Conservation (phyloP, 495 filamentous ascomycete genomes). For the Xylaria cubensis region DNA sequence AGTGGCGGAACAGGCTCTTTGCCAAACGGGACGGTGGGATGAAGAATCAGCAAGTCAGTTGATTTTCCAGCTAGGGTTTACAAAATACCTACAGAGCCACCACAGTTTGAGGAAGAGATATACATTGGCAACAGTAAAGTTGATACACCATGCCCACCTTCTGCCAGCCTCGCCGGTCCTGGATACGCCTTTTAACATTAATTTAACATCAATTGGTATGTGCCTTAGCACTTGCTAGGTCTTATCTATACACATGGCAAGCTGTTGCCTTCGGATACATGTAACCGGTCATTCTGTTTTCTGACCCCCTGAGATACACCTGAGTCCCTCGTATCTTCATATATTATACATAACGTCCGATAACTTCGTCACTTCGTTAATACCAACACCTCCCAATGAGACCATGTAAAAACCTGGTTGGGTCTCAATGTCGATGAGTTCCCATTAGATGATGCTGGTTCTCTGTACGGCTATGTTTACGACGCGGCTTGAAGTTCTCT, state of each 20-base stretch:
- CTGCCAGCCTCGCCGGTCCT: not conserved
- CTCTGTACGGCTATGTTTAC: constrained; percentile 16
- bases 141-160: not conserved
- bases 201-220: not conserved
- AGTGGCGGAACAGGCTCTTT: constrained; percentile 49
- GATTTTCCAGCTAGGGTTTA: not conserved
- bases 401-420: not conserved
- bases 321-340: constrained; percentile 9
- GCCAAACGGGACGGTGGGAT: not conserved
- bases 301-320: constrained; percentile 14
- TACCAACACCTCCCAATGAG: not conserved
- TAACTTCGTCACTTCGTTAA: constrained; percentile 13
- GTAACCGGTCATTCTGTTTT: not conserved
- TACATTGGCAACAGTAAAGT: not conserved
- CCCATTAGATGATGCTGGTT: constrained; percentile 16
- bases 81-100: not conserved
- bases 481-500: constrained; percentile 16
- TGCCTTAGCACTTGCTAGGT: constrained; percentile 14
- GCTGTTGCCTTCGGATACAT: constrained; percentile 13
- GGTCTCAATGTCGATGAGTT: constrained; percentile 7
- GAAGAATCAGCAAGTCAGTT: not conserved
- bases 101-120: not conserved
- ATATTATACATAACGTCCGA: constrained; percentile 25
- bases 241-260: constrained; percentile 22
- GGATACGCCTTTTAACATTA: not conserved